Base-by-base conservation (phyloP, 192 early-diverging fungal genomes). In the Nowakowskiella sp. region DNA sequence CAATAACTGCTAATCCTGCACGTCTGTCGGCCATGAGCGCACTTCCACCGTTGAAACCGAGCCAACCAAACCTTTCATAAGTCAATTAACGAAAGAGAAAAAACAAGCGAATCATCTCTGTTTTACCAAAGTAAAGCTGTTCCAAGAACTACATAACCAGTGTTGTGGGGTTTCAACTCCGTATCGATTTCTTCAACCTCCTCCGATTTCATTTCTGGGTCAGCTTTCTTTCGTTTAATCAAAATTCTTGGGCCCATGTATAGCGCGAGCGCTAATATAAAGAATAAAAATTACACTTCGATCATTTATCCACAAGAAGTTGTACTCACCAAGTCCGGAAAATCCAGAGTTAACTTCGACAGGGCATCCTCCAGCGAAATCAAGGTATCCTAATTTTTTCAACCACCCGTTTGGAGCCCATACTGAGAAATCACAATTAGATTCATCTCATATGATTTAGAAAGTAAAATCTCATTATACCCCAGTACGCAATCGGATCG, bases 51-150 rank as follows among this genome's bases (percentile, higher is more conserved):
- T 89, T 89, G 62, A 87, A 89, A 1, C 84, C 85, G 43, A 86
- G 82, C 86, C 86, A 88, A 39, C 86, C 86, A 56, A 89, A 87
- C n/a, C n/a, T n/a, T n/a, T n/a, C n/a, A n/a, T n/a, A n/a, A n/a
- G n/a, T n/a, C n/a, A n/a, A n/a, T n/a, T n/a, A n/a, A n/a, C n/a
- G n/a, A n/a, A n/a, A n/a, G n/a, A n/a, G n/a, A n/a, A n/a, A n/a
- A n/a, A n/a, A n/a, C n/a, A n/a, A n/a, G n/a, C n/a, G n/a, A n/a
- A n/a, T n/a, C n/a, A n/a, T n/a, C n/a, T n/a, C n/a, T n/a, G n/a
- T n/a, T n/a, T n/a, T n/a, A n/a, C 76, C 85, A 86, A 43, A 89
- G 62, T 26, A 87, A 65, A 8, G 87, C 67, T 23, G 75, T 71
- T 4, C 87, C 87, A 19, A 89, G 72, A 44, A 87, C 75, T 22